Evolutionary conservation across 2,329 filamentous ascomycete genomes (phyloP).

Genomic region (Penicillium brasilianum): DNA sequence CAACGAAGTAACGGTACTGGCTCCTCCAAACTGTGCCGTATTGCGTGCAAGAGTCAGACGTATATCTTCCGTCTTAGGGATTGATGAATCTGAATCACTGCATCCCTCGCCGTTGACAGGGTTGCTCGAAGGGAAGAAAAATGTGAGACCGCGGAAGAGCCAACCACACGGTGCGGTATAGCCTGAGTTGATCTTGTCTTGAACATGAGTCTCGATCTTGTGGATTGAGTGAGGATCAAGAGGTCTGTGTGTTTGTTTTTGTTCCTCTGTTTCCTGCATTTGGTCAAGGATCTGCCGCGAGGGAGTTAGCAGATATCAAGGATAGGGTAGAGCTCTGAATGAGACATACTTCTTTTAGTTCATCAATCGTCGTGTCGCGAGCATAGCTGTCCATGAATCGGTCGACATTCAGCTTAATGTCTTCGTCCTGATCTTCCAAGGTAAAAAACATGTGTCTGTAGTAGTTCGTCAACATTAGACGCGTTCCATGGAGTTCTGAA

Average conservation of each 20-base stretch:
- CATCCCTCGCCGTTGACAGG: slow-evolving; percentile 9
- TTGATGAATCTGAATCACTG: neutral
- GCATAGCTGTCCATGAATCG: slow-evolving; percentile 82
- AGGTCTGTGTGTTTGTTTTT: slow-evolving; percentile 40
- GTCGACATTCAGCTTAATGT: slow-evolving; percentile 70
- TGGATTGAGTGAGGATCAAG: slow-evolving; percentile 55
- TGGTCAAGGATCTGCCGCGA: slow-evolving; percentile 44
- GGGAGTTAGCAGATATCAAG: slow-evolving; percentile 6
- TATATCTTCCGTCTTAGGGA: slow-evolving; percentile 4
- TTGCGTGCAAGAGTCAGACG: slow-evolving; percentile 57
- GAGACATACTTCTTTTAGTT: slow-evolving; percentile 58
- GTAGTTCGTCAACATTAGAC: slow-evolving; percentile 11
- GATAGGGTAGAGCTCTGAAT: neutral
- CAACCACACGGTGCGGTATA: slow-evolving; percentile 48
- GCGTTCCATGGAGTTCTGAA: neutral
- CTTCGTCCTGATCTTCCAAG: slow-evolving; percentile 59
- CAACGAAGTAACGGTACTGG: slow-evolving; percentile 58
- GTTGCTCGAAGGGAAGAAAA: slow-evolving; percentile 48
- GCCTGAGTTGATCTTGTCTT: slow-evolving; percentile 47
- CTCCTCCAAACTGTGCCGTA: slow-evolving; percentile 72
- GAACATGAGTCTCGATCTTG: slow-evolving; percentile 62
- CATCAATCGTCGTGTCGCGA: slow-evolving; percentile 67
- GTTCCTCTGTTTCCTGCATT: slow-evolving; percentile 40
- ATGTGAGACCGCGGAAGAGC: slow-evolving; percentile 55
- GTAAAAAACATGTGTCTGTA: slow-evolving; percentile 74